Conservation (phyloP, 306 rosid genomes). For the Senna tora region DNA sequence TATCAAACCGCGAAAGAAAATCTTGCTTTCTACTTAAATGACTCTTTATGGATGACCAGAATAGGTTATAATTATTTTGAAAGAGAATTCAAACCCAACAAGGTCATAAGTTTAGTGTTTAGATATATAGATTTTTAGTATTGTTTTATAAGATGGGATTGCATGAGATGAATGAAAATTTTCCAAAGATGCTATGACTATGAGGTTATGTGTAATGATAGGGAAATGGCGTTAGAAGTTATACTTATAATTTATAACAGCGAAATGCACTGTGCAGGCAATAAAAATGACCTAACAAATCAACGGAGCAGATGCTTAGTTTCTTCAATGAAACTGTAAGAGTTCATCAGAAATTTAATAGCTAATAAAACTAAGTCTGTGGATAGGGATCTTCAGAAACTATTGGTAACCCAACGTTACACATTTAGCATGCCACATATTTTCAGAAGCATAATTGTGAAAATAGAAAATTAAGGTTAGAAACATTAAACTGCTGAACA, state of each 20-base stretch:
- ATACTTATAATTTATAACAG: too few species aligned
- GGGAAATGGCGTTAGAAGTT: neutral
- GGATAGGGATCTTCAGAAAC: neutral
- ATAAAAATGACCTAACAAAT: neutral
- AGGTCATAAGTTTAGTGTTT: neutral
- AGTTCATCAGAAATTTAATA: conserved; percentile 6
- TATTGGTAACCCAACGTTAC: neutral
- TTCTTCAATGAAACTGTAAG: neutral
- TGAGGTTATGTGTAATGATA: too few species aligned
- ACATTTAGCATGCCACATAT: conserved; percentile 23
- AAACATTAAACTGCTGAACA: neutral
- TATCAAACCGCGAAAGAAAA: too few species aligned
- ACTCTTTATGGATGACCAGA: too few species aligned
- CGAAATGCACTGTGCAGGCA: neutral
- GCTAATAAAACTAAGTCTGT: neutral
- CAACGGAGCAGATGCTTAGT: neutral
- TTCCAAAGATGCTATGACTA: neutral
- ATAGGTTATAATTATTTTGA: neutral
- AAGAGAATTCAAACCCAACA: neutral
- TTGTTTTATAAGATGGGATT: neutral
- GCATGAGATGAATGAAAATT: neutral
- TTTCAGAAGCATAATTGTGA: neutral
- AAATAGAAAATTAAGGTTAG: neutral
- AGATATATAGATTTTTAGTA: too few species aligned
- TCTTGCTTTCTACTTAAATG: too few species aligned